phyloP scores from a whole-genome alignment of 2,329 filamentous ascomycete genomes.

The Nakataea oryzae region DNA sequence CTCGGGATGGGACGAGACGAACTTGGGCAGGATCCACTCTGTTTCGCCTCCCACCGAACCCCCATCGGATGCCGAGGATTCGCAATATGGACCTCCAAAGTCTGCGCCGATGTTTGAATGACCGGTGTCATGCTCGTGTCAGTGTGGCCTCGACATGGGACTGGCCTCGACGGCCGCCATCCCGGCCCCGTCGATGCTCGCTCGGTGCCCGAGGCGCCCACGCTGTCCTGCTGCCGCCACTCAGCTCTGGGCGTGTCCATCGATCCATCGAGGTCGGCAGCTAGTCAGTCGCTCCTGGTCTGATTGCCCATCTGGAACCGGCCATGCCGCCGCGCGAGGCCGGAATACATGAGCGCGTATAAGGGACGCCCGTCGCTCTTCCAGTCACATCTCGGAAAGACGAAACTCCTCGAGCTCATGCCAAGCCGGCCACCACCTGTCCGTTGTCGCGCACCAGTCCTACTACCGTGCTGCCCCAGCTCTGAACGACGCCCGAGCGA shows the following conservation, averaged over 20 bases:
- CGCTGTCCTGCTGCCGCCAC: too few species aligned
- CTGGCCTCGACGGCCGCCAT: not conserved
- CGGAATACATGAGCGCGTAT: not conserved
- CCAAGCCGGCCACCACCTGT: not conserved
- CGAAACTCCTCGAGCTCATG: not conserved
- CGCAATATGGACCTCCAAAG: not conserved
- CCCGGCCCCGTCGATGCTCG: not conserved
- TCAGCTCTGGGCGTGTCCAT: too few species aligned
- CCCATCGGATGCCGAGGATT: not conserved
- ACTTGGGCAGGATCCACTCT: not conserved
- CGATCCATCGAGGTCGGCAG: not conserved
- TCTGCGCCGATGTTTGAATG: not conserved
- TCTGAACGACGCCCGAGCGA: too few species aligned
- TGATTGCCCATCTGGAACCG: not conserved
- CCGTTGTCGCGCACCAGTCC: too few species aligned
- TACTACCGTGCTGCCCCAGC: too few species aligned
- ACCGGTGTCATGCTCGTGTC: not conserved
- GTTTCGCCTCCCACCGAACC: not conserved
- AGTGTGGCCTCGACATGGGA: not conserved
- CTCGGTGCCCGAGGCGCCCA: not conserved
- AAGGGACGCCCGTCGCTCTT: not conserved
- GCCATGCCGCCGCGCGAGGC: not conserved
- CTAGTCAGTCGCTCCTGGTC: not conserved
- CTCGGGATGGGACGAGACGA: not conserved
- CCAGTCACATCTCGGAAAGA: not conserved